A percentile compares a stretch with the other conserved stretches of the same genome.
Conservation (phyloP, 768 basidiomycete species). For the Suillus lakei region DNA sequence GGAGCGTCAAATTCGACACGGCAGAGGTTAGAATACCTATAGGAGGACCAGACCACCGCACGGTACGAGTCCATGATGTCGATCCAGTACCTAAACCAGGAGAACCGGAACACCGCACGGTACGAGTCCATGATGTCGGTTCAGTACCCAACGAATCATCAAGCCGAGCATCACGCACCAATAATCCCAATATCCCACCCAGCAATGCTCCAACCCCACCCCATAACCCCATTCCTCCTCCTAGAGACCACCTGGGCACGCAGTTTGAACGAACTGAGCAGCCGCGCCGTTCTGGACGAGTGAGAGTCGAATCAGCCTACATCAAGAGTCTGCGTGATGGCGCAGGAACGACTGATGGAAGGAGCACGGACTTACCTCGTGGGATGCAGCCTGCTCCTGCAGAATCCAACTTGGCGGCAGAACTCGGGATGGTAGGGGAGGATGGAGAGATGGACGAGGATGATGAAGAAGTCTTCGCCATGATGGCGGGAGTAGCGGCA, state of each 20-base stretch:
- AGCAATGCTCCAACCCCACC: too few species aligned
- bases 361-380: neutral
- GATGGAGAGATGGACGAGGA: slow-evolving; percentile 12
- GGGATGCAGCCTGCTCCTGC: neutral
- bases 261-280: too few species aligned
- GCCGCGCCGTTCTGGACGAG: too few species aligned
- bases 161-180: too few species aligned
- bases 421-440: slow-evolving; percentile 13
- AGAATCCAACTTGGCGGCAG: neutral
- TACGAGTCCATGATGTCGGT: too few species aligned
- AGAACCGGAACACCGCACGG: too few species aligned
- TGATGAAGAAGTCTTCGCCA: slow-evolving; percentile 8
- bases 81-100: neutral
- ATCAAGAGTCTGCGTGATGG: neutral
- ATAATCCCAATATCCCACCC: too few species aligned
- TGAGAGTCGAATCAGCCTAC: too few species aligned
- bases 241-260: too few species aligned
- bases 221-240: too few species aligned
- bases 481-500: neutral
- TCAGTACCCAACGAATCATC: too few species aligned
- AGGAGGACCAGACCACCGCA: neutral
- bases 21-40: too few species aligned
- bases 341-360: neutral
- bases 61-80: neutral
- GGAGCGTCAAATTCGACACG: slow-evolving; percentile 13